phyloP scores from a whole-genome alignment of 306 rosid species.

The Betula pendula region DNA sequence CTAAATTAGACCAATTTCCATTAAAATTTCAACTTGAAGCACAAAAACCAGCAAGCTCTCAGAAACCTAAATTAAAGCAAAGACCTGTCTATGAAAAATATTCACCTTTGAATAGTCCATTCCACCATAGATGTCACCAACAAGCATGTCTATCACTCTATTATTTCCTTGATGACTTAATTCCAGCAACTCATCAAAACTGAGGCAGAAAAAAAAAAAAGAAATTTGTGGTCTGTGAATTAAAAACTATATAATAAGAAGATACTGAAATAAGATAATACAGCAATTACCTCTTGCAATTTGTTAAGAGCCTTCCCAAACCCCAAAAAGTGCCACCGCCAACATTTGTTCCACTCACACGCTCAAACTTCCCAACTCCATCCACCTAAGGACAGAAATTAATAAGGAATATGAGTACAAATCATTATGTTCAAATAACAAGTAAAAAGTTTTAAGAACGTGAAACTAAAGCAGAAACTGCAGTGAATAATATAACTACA shows the following conservation, averaged over 20 bases:
- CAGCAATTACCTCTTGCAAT: conserved; percentile 69
- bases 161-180: conserved; percentile 87
- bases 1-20: conserved; percentile 16
- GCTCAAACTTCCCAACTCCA: conserved; percentile 82
- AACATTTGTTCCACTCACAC: conserved; percentile 95
- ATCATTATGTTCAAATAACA: background rate
- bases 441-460: conserved; percentile 6
- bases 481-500: conserved; percentile 19
- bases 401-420: background rate
- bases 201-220: conserved; percentile 38
- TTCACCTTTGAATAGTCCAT: conserved; percentile 80
- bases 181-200: conserved; percentile 94
- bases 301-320: conserved; percentile 88
- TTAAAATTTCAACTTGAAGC: conserved; percentile 4
- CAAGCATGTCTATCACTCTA: conserved; percentile 92
- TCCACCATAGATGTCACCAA: conserved; percentile 96
- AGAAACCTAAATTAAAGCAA: conserved; percentile 19
- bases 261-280: conserved; percentile 18
- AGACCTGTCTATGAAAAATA: conserved; percentile 18
- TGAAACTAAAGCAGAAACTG: conserved; percentile 15
- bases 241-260: conserved; percentile 18
- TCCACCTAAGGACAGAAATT: conserved; percentile 63
- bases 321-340: conserved; percentile 99
- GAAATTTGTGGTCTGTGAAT: conserved; percentile 4
- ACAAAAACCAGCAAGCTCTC: conserved; percentile 5